Conservation (phyloP, 768 basidiomycete genomes). For the Steccherinum ochraceum region DNA sequence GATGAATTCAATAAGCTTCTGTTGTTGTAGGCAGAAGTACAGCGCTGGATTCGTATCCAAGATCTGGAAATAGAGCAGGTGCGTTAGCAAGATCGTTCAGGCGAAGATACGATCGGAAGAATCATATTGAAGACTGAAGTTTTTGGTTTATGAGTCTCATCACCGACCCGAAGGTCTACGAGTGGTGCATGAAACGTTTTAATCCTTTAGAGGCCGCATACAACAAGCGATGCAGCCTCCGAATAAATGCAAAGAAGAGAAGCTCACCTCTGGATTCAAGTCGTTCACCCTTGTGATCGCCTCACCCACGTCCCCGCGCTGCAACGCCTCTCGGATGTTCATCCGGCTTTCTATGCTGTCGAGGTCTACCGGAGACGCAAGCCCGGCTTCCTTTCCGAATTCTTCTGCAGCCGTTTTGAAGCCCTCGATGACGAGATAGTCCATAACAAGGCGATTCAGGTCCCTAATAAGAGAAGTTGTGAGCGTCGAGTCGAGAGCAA, state of each 20-base stretch:
- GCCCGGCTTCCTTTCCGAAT: conserved; percentile 83
- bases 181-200: conserved; percentile 96
- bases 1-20: conserved; percentile 92
- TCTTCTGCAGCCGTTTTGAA: conserved; percentile 95
- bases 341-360: conserved; percentile 91
- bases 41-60: conserved; percentile 91
- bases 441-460: conserved; percentile 90
- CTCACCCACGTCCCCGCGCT: conserved; percentile 90
- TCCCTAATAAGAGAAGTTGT: conserved; percentile 51
- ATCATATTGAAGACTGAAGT: conserved; percentile 98
- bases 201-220: conserved; percentile 54
- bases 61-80: conserved; percentile 52
- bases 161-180: conserved; percentile 78
- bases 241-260: conserved; percentile 8
- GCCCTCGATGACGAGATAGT: conserved; percentile 96
- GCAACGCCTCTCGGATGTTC: conserved; percentile 90
- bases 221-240: conserved; percentile 1
- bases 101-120: conserved; percentile 18
- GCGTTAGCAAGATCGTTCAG: conserved; percentile 10
- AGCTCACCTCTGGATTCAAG: conserved; percentile 89
- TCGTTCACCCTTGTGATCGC: conserved; percentile 96
- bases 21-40: conserved; percentile 94
- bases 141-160: conserved; percentile 74
- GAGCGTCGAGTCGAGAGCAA: conserved; percentile 13
- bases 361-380: conserved; percentile 75